These are phyloP conservation scores for Physcomitrellopsis africana DNA, from an alignment of 225 moss, liverwort and hornwort species.

Conservation along the genomic window DNA sequence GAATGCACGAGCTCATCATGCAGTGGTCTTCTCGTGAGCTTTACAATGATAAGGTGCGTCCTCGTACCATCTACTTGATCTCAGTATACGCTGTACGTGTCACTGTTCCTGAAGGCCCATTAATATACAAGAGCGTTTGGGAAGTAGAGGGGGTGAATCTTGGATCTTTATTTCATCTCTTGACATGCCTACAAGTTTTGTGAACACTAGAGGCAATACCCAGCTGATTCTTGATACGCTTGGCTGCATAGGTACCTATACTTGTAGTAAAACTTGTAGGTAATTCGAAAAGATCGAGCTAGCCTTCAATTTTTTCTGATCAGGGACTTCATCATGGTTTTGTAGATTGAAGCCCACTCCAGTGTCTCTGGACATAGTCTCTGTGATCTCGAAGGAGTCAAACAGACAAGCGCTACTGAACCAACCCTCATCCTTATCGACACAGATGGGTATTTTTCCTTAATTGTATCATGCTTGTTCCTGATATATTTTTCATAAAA, in stretches of 20 bases:
- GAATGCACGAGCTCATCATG: conserved; percentile 95
- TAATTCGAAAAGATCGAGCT: neutral
- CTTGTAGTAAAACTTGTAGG: neutral
- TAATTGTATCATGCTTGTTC: neutral
- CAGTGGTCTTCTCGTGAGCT: conserved; percentile 92
- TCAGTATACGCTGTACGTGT: neutral
- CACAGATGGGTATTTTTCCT: conserved; percentile 67
- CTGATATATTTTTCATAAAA: neutral
- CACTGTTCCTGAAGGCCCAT: neutral
- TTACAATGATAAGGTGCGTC: conserved; percentile 76
- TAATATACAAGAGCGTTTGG: neutral
- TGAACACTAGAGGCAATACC: neutral
- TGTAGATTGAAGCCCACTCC: conserved; percentile 83
- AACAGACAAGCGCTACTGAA: conserved; percentile 69
- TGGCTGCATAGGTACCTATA: no score
- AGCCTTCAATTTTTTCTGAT: conserved; percentile 5
- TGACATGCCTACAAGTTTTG: neutral
- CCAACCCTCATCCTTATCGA: conserved; percentile 88
- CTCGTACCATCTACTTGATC: conserved; percentile 5
- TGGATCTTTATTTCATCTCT: conserved; percentile 3
- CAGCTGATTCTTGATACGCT: neutral
- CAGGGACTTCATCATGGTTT: conserved; percentile 6
- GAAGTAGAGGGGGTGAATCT: neutral
- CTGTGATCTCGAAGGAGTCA: conserved; percentile 73
- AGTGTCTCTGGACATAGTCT: conserved; percentile 83